Base-by-base conservation (phyloP, 2,329 filamentous ascomycete species). In the Cercospora beticola region DNA sequence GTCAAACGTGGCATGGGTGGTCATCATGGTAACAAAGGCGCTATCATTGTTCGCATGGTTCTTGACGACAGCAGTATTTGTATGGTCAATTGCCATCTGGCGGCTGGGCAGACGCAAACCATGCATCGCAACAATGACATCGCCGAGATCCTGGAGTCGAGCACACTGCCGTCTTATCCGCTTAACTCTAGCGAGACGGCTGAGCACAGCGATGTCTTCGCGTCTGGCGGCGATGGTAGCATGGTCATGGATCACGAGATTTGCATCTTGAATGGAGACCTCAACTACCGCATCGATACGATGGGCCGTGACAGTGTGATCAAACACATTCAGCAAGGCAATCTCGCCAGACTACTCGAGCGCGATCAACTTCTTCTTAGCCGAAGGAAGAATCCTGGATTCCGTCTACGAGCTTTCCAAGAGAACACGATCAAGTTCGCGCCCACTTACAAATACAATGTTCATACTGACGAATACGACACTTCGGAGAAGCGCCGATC, bases 361-460 rank as follows among this genome's bases (percentile, higher is more conserved):
- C 89, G 95, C 60, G 95, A 99, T 77, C 95, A 99, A 78, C 86
- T 99, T 5, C 88, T 98, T 1, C 90, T 97, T 0, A 94, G 93
- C 12, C 88, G 92, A 66, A 91, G 93, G 62, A 92, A 93, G 74
- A 97, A 97, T 75, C 93, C 94, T 0, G 92, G 89, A 0, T 97
- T 98, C 82, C 88, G 92, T 30, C 86, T 99, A 5, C 89, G 94
- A 21, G 90, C 92, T 0, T 98, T 99, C 79, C 89, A 90, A n/a
- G 95, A 99, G 81, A 85, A 90, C 65, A 92, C 91, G 0, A 97
- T 99, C 75, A 90, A 89, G 0, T 99, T 99, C 78, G 90, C 93
- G 7, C 95, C 95, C 0, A 99, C 95, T 0, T 99, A 99, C 84
- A 99, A 99, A 79, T 99, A 99, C 79, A 95, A 99, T 74, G 93